Base-by-base conservation (phyloP, 1,284 basidiomycete genomes). In the Ustilago hordei region DNA sequence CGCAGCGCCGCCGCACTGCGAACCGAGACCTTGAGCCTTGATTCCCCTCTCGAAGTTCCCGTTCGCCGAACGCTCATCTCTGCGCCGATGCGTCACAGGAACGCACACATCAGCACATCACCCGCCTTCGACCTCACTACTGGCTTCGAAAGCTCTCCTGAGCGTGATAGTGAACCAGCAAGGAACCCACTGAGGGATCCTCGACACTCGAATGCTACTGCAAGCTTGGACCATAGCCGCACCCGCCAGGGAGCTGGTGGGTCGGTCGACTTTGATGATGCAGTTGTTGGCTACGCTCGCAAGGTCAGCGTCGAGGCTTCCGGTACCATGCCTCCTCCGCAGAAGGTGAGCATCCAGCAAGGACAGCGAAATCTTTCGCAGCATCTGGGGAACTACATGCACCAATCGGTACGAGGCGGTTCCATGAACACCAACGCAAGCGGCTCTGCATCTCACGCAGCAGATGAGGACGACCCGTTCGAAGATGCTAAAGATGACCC, bases 401-500 rank as follows among this genome's bases (percentile, higher is more conserved):
- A 64, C 23, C 48, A 50, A 12, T 13, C 54, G 9, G 6, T n/a
- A 7, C 50, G 64, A n/a, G 61, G 70, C 2, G 61, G 61, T 3
- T 72, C 64, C 2, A 64, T 64, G 32, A 61, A 67, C 15, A 71
- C 69, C 23, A 64, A 43, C 17, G 48, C 60, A 28, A 60, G 50
- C 32, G 39, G 69, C 4, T 61, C 61, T 2, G 41, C 55, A 4
- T n/a, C 64, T 0, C 41, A 58, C 11, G 47, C 41, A 1, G 45
- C 12, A 9, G 50, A 68, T 11, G 70, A 66, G 1, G 69, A 73
- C 12, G 77, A 76, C 28, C 57, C 75, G 2, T 82, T 82, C 48
- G 78, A 82, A 45, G 81, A 82, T 60, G 80, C 81, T 6, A 80
- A 81, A 43, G 78, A 76, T 32, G 77, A 70, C 15, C 70, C 67